Percentiles rank a stretch among this genome's conserved stretches.
Evolutionary conservation across 345 rosid species (phyloP).

Genomic region (Jatropha curcas): DNA sequence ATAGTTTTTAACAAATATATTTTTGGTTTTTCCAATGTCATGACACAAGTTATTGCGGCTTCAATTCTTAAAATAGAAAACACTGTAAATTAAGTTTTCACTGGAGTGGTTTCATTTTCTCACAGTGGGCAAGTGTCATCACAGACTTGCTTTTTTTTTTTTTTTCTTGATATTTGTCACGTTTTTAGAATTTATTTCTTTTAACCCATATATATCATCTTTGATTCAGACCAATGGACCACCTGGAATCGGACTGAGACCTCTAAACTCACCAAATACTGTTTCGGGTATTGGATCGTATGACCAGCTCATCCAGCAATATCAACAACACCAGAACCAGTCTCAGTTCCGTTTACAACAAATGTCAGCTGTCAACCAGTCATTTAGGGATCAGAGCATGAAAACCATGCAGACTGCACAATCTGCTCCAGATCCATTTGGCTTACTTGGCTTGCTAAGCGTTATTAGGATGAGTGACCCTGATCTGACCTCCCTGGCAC

Average conservation of each 20-base stretch:
- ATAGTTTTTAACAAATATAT: slow-evolving; percentile 19
- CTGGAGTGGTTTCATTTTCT: background rate
- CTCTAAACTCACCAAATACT: slow-evolving; percentile 70
- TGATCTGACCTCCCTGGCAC: slow-evolving; percentile 76
- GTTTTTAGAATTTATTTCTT: background rate
- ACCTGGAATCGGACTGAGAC: slow-evolving; percentile 86
- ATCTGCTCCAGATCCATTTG: slow-evolving; percentile 73
- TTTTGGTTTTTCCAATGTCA: slow-evolving; percentile 17
- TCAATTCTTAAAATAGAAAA: background rate
- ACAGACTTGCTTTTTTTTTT: background rate
- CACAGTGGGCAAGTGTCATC: background rate
- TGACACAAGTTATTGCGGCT: background rate
- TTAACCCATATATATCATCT: slow-evolving; percentile 1
- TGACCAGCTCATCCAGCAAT: slow-evolving; percentile 85
- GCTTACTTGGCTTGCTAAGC: slow-evolving; percentile 77
- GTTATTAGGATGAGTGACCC: slow-evolving; percentile 79
- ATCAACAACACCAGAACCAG: slow-evolving; percentile 82
- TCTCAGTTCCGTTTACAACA: slow-evolving; percentile 91
- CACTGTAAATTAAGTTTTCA: background rate
- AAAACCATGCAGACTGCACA: slow-evolving; percentile 62
- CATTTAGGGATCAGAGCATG: slow-evolving; percentile 84
- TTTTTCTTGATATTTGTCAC: background rate
- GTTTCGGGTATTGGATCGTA: slow-evolving; percentile 67
- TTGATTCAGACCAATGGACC: slow-evolving; percentile 72
- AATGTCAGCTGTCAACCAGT: slow-evolving; percentile 78